A percentile compares a stretch with the other conserved stretches of the same genome.
These are phyloP conservation scores for Hypsizygus marmoreus DNA, from an alignment of 768 basidiomycete species.

Conservation along the genomic window DNA sequence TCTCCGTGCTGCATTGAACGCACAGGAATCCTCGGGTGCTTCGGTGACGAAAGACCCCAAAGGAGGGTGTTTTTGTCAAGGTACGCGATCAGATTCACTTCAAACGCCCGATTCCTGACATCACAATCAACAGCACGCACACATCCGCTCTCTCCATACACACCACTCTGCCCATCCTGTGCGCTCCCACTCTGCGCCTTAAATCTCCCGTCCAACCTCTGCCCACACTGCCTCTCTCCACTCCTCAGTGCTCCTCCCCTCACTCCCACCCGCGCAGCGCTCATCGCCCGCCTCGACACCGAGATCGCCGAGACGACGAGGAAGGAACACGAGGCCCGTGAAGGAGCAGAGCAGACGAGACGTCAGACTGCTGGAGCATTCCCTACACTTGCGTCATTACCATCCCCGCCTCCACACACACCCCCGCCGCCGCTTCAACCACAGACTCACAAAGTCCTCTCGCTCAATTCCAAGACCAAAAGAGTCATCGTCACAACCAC, in stretches of 20 bases:
- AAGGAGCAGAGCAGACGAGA: constrained; percentile 48
- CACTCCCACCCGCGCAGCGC: constrained; percentile 28
- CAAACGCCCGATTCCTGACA: neutral
- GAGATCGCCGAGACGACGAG: constrained; percentile 45
- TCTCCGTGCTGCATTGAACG: constrained; percentile 45
- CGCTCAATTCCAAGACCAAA: constrained; percentile 53
- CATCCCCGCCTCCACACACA: no score
- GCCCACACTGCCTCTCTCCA: constrained; percentile 50
- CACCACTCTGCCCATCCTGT: constrained; percentile 55
- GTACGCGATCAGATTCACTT: constrained; percentile 30
- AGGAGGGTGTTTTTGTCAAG: constrained; percentile 73
- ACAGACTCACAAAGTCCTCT: constrained; percentile 54
- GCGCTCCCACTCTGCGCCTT: constrained; percentile 64
- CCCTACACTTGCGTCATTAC: constrained; percentile 50
- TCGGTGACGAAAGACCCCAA: constrained; percentile 48
- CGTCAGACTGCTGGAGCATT: constrained; percentile 60
- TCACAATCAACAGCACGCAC: constrained; percentile 44
- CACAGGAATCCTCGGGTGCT: constrained; percentile 28
- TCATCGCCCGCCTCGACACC: constrained; percentile 45
- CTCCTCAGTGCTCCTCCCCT: constrained; percentile 44
- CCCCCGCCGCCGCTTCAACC: constrained; percentile 16
- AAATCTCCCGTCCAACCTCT: constrained; percentile 55
- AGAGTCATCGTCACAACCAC: constrained; percentile 58
- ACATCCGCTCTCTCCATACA: constrained; percentile 60
- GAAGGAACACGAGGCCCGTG: constrained; percentile 50